These are phyloP conservation scores for Amanita brunnescens DNA, from an alignment of 768 basidiomycete species.

Conservation along the genomic window DNA sequence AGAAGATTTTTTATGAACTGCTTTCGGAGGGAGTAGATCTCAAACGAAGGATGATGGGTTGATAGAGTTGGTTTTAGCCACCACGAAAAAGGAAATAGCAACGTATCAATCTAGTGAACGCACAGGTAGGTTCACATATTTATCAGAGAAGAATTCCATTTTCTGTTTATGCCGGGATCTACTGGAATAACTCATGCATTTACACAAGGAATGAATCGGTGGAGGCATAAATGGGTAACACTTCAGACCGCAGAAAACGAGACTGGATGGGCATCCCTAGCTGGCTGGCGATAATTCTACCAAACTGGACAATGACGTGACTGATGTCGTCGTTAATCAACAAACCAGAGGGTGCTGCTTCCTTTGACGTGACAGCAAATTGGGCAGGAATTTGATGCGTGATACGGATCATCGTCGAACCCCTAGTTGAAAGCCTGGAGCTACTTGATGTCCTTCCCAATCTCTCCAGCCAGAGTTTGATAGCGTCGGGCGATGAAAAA, in stretches of 20 bases:
- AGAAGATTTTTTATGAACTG: neutral
- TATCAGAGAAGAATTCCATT: neutral
- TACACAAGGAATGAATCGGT: neutral
- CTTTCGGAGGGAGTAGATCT: neutral
- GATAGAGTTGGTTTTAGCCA: neutral
- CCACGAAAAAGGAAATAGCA: neutral
- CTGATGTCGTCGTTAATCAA: neutral
- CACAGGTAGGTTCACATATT: neutral
- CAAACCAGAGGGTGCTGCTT: constrained; percentile 12
- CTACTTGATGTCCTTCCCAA: constrained; percentile 1
- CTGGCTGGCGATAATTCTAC: neutral
- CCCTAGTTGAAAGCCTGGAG: neutral
- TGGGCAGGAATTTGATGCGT: constrained; percentile 25
- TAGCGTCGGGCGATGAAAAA: constrained; percentile 36
- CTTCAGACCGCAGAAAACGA: neutral
- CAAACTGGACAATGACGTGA: neutral
- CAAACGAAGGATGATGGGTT: neutral
- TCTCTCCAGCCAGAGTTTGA: constrained; percentile 9
- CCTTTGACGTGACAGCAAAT: constrained; percentile 42
- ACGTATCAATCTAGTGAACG: neutral
- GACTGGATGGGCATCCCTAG: neutral
- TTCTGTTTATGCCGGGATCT: no score
- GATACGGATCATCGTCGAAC: constrained; percentile 22
- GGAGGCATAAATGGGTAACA: neutral
- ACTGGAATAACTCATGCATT: neutral